These are phyloP conservation scores for Luvunga scandens DNA, from an alignment of 345 rosid species.

Conservation along the genomic window DNA sequence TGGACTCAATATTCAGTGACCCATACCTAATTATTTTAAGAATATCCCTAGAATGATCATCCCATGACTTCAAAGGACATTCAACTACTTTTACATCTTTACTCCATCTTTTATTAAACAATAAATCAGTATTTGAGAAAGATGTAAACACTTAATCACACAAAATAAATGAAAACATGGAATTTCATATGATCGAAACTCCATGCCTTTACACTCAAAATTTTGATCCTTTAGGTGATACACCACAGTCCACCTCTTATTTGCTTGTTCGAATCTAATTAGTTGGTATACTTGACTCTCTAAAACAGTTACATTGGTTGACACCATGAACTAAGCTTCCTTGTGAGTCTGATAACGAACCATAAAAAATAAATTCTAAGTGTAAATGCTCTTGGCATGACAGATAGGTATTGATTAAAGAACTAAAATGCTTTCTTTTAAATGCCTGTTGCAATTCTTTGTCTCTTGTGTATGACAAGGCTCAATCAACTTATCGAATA, in stretches of 20 bases:
- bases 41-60: not conserved
- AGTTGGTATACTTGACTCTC: not conserved
- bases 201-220: not conserved
- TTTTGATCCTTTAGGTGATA: not conserved
- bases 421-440: not conserved
- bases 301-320: not conserved
- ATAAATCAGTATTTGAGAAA: not conserved
- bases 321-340: not conserved
- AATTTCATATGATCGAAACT: not conserved
- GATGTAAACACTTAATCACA: not conserved
- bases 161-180: not conserved
- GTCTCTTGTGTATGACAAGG: not conserved
- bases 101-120: not conserved
- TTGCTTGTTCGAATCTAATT: not conserved
- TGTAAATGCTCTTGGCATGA: not conserved
- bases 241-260: not conserved
- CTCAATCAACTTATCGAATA: not conserved
- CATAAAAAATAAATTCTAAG: not conserved
- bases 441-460: not conserved
- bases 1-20: not conserved
- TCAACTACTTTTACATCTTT: not conserved
- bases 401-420: not conserved
- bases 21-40: not conserved
- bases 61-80: not conserved
- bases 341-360: not conserved